Evolutionary conservation across 2,329 filamentous ascomycete species (phyloP).

Genomic region (Trichothecium roseum): DNA sequence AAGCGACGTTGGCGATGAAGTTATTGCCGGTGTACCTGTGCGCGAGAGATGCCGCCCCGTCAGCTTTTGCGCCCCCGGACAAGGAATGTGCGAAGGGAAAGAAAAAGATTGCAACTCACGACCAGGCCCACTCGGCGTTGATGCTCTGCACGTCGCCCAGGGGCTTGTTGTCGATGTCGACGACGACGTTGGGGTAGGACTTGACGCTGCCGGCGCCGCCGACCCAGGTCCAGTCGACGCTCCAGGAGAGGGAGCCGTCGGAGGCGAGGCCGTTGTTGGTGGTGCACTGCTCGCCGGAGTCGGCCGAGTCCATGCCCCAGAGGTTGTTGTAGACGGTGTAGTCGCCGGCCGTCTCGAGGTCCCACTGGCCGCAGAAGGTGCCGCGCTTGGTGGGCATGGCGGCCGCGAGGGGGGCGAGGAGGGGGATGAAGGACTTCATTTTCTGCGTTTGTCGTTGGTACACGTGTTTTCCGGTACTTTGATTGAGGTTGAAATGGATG

Average conservation of each 20-base stretch:
- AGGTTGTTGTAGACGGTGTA: slow-evolving; percentile 29
- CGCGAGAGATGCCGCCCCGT: slow-evolving; percentile 15
- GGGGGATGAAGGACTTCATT: background rate
- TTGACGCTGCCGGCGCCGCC: slow-evolving; percentile 27
- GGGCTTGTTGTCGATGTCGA: slow-evolving; percentile 17
- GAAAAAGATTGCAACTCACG: slow-evolving; percentile 9
- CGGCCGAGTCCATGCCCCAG: slow-evolving; percentile 22
- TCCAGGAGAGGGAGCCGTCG: slow-evolving; percentile 25
- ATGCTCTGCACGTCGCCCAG: slow-evolving; percentile 20
- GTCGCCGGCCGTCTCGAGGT: slow-evolving; percentile 7
- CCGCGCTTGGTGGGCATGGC: background rate
- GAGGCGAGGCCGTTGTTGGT: slow-evolving; percentile 19
- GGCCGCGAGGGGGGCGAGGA: background rate
- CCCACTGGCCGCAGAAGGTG: slow-evolving; percentile 14
- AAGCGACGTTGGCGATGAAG: slow-evolving; percentile 46
- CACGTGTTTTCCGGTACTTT: background rate
- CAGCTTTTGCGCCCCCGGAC: slow-evolving; percentile 13
- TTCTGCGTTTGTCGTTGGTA: background rate
- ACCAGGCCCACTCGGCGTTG: slow-evolving; percentile 20
- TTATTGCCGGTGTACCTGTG: slow-evolving; percentile 18
- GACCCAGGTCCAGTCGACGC: slow-evolving; percentile 26
- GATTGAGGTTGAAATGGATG: too few relatives aligned
- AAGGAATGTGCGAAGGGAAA: background rate
- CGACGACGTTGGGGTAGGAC: slow-evolving; percentile 29
- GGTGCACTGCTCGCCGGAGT: slow-evolving; percentile 27